phyloP scores from a whole-genome alignment of 345 rosid genomes.

The Citrus inodora region DNA sequence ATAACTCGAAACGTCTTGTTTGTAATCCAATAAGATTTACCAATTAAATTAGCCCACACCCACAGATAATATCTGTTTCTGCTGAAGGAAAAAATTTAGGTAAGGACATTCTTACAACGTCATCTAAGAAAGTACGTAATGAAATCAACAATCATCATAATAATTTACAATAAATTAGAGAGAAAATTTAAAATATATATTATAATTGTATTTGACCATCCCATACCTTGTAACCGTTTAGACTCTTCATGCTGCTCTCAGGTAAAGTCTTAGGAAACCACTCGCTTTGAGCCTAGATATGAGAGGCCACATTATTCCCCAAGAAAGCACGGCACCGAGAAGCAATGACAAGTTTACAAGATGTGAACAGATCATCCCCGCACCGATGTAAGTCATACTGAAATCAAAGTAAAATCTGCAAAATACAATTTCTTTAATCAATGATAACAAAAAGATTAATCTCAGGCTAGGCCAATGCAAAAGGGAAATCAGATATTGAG shows the following conservation, averaged over 20 bases:
- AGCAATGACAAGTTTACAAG: slow-evolving; percentile 79
- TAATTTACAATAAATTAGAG: too few species aligned
- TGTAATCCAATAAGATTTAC: too few species aligned
- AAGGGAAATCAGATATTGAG: slow-evolving; percentile 4
- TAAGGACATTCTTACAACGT: too few species aligned
- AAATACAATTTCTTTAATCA: slow-evolving; percentile 19
- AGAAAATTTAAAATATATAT: too few species aligned
- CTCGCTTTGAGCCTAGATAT: slow-evolving; percentile 53
- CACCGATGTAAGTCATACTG: slow-evolving; percentile 83
- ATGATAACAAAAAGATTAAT: not conserved
- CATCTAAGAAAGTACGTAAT: too few species aligned
- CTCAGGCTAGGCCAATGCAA: not conserved
- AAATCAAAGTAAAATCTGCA: slow-evolving; percentile 88
- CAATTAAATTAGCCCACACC: too few species aligned
- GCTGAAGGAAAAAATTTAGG: too few species aligned
- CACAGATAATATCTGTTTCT: too few species aligned
- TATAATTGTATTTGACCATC: too few species aligned
- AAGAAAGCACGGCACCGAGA: slow-evolving; percentile 77
- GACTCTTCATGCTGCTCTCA: slow-evolving; percentile 77
- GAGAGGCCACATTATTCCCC: slow-evolving; percentile 96
- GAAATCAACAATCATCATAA: too few species aligned
- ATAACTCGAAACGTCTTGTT: too few species aligned
- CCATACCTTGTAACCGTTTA: slow-evolving; percentile 77
- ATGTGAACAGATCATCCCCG: slow-evolving; percentile 97
- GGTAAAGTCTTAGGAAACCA: slow-evolving; percentile 61